Evolutionary conservation across 2,329 filamentous ascomycete genomes (phyloP), one percentile per base, ranked within the genome.

Genomic region (Cordyceps cateniannulata): DNA sequence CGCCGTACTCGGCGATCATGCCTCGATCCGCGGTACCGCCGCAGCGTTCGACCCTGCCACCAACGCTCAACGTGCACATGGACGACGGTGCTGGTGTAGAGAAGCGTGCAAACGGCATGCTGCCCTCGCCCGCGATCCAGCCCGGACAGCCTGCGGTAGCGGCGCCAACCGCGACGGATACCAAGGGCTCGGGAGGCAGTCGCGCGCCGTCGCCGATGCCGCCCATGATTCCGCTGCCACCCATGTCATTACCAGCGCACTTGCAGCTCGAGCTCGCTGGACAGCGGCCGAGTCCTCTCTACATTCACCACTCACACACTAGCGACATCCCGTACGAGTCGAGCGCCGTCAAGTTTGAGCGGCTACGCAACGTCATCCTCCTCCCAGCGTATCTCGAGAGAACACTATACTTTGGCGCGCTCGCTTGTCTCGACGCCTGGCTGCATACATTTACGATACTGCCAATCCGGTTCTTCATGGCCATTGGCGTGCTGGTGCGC

Each of bases 361-460:
- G 96, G 44, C 79, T 99, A 14, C 83, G 91, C 65, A 98, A 98
- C 71, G 96, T 97, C 63, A 75, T 99, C 6, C 79, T 92, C 27
- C 77, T 99, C 3, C 92, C 93, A 0, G 83, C 85, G 0, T 90
- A 89, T 63, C 80, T 99, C 5, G 95, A 99, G 75, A 84, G 88
- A 50, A 88, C 93, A 0, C 81, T 99, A 6, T 85, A 87, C 62
- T 98, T 99, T 74, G 95, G 95, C 7, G 87, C 90, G 0, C 75
- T 98, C 38, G 93, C 93, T 7, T 99, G 95, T 74, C 79, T 99
- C 6, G 95, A 99, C 72, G 90, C 93, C 1, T 99, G 93, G 92
- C 83, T 99, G 1, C 95, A 97, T 75, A 96, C 91, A 0, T 96
- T 99, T 68, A 99, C 95, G 0, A 96, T 99, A 49, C 78, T 99